A percentile compares a stretch with the other conserved stretches of the same genome.
Conservation (phyloP, 495 filamentous ascomycete genomes). For the Achaetomiella virescens region DNA sequence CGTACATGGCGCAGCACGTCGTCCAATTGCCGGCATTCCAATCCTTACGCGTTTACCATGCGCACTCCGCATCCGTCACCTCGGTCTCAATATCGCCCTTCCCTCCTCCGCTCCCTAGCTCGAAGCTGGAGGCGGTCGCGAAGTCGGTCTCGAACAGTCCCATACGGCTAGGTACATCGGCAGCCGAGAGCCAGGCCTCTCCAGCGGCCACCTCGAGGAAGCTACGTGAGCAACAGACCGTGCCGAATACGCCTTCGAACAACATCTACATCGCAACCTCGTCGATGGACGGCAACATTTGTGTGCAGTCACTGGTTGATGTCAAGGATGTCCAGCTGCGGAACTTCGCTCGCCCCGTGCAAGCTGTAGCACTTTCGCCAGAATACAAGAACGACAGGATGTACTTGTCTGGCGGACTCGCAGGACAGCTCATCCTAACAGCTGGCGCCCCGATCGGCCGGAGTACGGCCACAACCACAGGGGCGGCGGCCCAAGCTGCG, state of each 20-base stretch:
- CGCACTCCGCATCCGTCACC: slow-evolving; percentile 85
- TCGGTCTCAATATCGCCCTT: slow-evolving; percentile 86
- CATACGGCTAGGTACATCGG: slow-evolving; percentile 28
- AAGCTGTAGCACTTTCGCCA: slow-evolving; percentile 83
- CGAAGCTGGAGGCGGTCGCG: slow-evolving; percentile 47
- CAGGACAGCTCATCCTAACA: slow-evolving; percentile 86
- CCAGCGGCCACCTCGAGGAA: slow-evolving; percentile 45
- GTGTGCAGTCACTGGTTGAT: slow-evolving; percentile 71
- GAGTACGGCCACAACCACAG: slow-evolving; percentile 73
- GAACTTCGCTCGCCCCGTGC: slow-evolving; percentile 88
- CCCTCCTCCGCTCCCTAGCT: slow-evolving; percentile 62
- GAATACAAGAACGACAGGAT: slow-evolving; percentile 83
- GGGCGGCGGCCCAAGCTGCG: slow-evolving; percentile 69
- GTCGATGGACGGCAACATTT: slow-evolving; percentile 93
- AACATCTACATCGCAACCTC: slow-evolving; percentile 87
- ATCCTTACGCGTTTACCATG: slow-evolving; percentile 75
- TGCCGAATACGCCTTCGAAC: slow-evolving; percentile 71
- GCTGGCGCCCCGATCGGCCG: slow-evolving; percentile 69
- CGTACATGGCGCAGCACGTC: slow-evolving; percentile 59
- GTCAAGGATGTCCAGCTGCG: slow-evolving; percentile 73
- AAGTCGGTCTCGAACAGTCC: slow-evolving; percentile 43
- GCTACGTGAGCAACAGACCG: slow-evolving; percentile 39
- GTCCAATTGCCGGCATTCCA: slow-evolving; percentile 75
- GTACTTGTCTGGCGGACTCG: slow-evolving; percentile 84
- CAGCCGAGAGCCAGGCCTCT: slow-evolving; percentile 46